A percentile compares a stretch with the other conserved stretches of the same genome.
phyloP scores from a whole-genome alignment of 805 yeast species.

The Millerozyma acaciae region DNA sequence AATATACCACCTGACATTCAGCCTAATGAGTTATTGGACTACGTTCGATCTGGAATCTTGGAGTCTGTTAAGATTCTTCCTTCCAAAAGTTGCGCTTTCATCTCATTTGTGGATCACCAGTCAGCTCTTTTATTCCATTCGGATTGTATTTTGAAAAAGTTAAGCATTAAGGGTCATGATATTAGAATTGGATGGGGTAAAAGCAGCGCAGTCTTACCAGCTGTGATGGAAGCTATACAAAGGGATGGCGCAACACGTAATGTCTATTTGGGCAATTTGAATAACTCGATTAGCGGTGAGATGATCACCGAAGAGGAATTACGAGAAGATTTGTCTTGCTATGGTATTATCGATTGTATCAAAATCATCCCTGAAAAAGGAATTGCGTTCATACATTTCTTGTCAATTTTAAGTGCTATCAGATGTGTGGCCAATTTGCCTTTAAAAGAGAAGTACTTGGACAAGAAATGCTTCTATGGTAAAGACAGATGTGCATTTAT shows the following conservation, averaged over 20 bases:
- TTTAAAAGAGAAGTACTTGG: conserved; percentile 60
- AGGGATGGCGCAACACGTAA: conserved; percentile 91
- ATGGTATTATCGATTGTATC: conserved; percentile 82
- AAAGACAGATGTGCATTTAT: conserved; percentile 94
- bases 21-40: conserved; percentile 78
- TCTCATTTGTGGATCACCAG: conserved; percentile 84
- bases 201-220: conserved; percentile 67
- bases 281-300: conserved; percentile 49
- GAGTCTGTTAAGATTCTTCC: conserved; percentile 79
- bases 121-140: conserved; percentile 90
- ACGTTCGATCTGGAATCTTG: conserved; percentile 85
- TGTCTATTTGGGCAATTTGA: conserved; percentile 81
- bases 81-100: conserved; percentile 82
- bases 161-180: conserved; percentile 76
- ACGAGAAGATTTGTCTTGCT: conserved; percentile 59
- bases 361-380: conserved; percentile 78
- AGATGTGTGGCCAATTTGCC: conserved; percentile 77
- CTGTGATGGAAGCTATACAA: conserved; percentile 70
- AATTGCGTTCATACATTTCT: conserved; percentile 86
- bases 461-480: conserved; percentile 82
- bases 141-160: conserved; percentile 81
- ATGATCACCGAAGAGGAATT: conserved; percentile 61
- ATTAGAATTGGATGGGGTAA: conserved; percentile 93
- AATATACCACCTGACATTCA: conserved; percentile 80
- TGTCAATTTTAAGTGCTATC: conserved; percentile 81